Conservation (phyloP, 2,329 filamentous ascomycete species). For the Pseudogymnoascus sp. region DNA sequence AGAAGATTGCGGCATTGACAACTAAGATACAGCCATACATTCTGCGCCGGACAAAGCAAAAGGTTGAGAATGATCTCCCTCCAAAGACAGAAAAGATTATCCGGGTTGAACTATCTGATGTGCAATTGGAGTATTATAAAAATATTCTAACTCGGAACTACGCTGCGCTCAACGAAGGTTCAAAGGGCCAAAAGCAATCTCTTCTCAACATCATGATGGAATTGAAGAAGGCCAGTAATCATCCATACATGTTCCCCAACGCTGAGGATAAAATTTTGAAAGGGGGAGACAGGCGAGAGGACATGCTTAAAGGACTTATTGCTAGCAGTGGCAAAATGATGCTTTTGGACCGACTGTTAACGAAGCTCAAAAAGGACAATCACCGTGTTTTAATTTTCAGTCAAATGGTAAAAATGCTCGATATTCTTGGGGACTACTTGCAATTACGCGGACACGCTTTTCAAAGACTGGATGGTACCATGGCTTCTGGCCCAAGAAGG, state of each 20-base stretch:
- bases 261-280: conserved; percentile 83
- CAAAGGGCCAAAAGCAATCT: conserved; percentile 86
- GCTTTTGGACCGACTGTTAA: conserved; percentile 88
- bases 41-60: conserved; percentile 90
- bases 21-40: conserved; percentile 87
- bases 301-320: conserved; percentile 84
- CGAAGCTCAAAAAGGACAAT: conserved; percentile 85
- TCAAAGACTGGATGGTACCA: conserved; percentile 90
- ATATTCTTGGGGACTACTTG: conserved; percentile 91
- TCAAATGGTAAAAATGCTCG: conserved; percentile 98
- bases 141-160: conserved; percentile 98
- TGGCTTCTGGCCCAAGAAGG: conserved; percentile 75
- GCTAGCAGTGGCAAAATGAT: conserved; percentile 99
- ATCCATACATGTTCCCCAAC: conserved; percentile 94
- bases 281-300: conserved; percentile 73
- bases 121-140: conserved; percentile 97
- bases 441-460: conserved; percentile 89
- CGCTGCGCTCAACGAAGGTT: conserved; percentile 81
- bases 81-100: conserved; percentile 99
- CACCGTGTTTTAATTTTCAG: conserved; percentile 97
- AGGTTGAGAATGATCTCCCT: conserved; percentile 90
- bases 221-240: conserved; percentile 96
- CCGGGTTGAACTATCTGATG: conserved; percentile 89
- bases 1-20: conserved; percentile 79
- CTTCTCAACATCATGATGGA: conserved; percentile 99